Evolutionary conservation across 2,329 filamentous ascomycete species (phyloP), one percentile per base, ranked within the genome.

Genomic region (Fusarium tupiense): DNA sequence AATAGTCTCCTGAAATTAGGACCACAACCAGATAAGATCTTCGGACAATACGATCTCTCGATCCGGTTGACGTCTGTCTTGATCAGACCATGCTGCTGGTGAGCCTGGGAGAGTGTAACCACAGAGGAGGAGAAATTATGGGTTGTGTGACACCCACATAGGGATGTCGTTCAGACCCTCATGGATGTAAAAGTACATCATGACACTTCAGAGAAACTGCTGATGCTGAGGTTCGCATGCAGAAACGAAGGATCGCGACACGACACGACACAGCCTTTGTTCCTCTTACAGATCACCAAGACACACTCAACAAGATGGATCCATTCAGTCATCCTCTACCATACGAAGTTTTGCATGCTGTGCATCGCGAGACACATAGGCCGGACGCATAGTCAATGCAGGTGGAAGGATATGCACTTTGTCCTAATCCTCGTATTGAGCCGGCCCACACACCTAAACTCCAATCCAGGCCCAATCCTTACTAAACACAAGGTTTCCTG

Each of bases 401-500:
- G 43, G 40, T 53, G 50, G 41, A 68, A 29, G 50, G 35, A 31
- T 64, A 43, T 53, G 37, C 31, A 59, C 40, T 50, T 61, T 58
- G 58, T 43, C 58, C 61, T 47, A 53, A 59, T 60, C 58, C 72
- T 74, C 72, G 72, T 74, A 74, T 74, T 75, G 69, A 38, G 41
- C 54, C 59, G 72, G 43, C 68, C 72, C 72, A 74, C 72, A 46
- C 49, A 61, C 72, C 54, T 60, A 61, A 35, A 66, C 49, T 61
- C 71, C 68, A 69, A 75, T 75, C 68, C 69, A 61, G 47, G 24
- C 60, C 57, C 60, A 58, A 69, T 58, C 64, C 72, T 72, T 75
- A 75, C 64, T 73, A 74, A 72, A 72, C 60, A 69, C 72, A 74
- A 74, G 60, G 60, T 74, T 72, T 62, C 38, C 68, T 62, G 60